Evolutionary conservation across 768 basidiomycete species (phyloP).

Genomic region (Mycena latifolia): DNA sequence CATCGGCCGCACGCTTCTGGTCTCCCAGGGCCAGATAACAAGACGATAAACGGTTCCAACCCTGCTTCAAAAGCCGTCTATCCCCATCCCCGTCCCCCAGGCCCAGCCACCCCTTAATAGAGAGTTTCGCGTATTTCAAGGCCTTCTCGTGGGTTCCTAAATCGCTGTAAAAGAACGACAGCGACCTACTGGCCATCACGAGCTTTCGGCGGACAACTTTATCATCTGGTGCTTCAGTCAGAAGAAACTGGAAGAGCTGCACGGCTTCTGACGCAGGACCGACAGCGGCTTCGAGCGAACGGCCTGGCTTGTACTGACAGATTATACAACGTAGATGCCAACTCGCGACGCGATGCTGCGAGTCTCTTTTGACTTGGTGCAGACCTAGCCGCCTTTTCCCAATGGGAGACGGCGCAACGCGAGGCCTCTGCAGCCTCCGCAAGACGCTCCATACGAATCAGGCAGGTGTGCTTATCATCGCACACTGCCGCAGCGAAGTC

Average conservation of each 20-base stretch:
- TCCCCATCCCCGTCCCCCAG: neutral
- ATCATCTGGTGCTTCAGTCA: neutral
- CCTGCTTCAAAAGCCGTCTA: neutral
- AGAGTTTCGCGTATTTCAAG: neutral
- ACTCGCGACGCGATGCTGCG: neutral
- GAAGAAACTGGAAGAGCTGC: neutral
- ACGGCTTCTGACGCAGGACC: conserved; percentile 3
- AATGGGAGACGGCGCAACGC: neutral
- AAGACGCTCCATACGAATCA: neutral
- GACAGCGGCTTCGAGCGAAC: neutral
- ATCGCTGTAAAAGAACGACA: conserved; percentile 11
- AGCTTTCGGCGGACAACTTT: neutral
- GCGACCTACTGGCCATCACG: neutral
- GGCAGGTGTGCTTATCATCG: conserved; percentile 2
- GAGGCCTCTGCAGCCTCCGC: neutral
- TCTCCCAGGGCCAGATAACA: conserved; percentile 3
- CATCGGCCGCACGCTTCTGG: neutral
- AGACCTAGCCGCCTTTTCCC: neutral
- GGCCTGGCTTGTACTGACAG: neutral
- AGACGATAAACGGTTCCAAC: neutral
- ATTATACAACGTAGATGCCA: conserved; percentile 5
- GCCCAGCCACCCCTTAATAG: neutral
- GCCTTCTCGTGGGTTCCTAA: neutral
- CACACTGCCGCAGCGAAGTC: neutral
- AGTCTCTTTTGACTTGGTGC: neutral